Conservation (phyloP, 2,329 filamentous ascomycete species). For the Claviceps sp. region DNA sequence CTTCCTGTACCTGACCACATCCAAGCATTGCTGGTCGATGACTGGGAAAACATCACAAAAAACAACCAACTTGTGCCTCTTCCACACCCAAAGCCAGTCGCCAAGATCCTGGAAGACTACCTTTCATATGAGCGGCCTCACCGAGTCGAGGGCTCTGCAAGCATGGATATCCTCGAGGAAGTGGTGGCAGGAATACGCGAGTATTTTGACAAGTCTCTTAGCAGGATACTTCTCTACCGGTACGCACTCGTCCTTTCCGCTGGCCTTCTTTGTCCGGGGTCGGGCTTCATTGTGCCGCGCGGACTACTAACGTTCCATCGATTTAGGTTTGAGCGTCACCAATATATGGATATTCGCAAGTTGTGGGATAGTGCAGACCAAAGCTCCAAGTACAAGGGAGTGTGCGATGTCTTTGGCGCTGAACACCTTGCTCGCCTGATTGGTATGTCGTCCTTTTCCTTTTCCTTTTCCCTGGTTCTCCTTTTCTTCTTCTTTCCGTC, state of each 20-base stretch:
- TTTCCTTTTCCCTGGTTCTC: not conserved
- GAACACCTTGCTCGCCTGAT: constrained; percentile 85
- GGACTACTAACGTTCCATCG: not conserved
- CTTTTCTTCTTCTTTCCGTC: not conserved
- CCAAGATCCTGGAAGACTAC: constrained; percentile 70
- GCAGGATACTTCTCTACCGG: constrained; percentile 77
- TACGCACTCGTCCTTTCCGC: constrained; percentile 18
- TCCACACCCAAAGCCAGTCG: constrained; percentile 63
- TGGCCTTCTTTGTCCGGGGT: not conserved
- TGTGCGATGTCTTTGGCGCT: constrained; percentile 77
- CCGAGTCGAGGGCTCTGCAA: constrained; percentile 51
- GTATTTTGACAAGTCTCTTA: constrained; percentile 86
- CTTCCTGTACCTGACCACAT: constrained; percentile 77
- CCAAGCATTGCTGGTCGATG: constrained; percentile 87
- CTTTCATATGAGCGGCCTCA: constrained; percentile 54
- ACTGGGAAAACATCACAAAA: constrained; percentile 98
- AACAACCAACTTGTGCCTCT: constrained; percentile 80
- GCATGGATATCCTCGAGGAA: constrained; percentile 79
- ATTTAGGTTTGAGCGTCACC: constrained; percentile 73
- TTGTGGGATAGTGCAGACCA: constrained; percentile 50
- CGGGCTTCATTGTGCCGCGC: not conserved
- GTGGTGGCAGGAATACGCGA: constrained; percentile 74
- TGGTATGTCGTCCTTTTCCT: constrained; percentile 40
- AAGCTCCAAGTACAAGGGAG: constrained; percentile 54
- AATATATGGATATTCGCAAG: constrained; percentile 68